phyloP scores from a whole-genome alignment of 768 basidiomycete genomes.

The Cystobasidium tubakii region DNA sequence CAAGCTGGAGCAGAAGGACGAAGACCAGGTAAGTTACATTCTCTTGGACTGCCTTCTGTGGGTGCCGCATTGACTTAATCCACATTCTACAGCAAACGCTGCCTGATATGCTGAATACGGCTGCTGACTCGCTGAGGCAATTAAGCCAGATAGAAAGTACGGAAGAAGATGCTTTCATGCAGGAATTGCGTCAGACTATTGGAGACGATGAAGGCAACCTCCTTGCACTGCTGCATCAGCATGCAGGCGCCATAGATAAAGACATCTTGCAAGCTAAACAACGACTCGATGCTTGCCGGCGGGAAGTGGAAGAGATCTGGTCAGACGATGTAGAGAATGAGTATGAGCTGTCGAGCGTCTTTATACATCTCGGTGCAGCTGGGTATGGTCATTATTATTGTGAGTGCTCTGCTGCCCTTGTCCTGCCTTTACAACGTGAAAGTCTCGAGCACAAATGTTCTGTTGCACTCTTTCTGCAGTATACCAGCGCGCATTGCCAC shows the following conservation, averaged over 20 bases:
- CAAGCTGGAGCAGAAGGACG: constrained; percentile 23
- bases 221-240: neutral
- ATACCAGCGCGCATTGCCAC: constrained; percentile 37
- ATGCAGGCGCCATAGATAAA: constrained; percentile 15
- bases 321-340: constrained; percentile 25
- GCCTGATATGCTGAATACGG: neutral
- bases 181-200: constrained; percentile 10
- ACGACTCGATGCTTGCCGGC: constrained; percentile 4
- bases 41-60: too few relatives aligned
- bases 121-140: constrained; percentile 16
- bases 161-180: constrained; percentile 13
- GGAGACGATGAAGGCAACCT: neutral
- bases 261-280: constrained; percentile 10
- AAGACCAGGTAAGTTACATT: constrained; percentile 35
- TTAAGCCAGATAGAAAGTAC: neutral
- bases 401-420: neutral
- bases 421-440: too few relatives aligned
- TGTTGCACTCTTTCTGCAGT: constrained; percentile 14
- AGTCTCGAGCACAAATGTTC: neutral
- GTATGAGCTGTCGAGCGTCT: constrained; percentile 40
- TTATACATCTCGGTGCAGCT: constrained; percentile 39
- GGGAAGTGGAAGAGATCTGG: constrained; percentile 35
- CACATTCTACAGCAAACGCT: constrained; percentile 1
- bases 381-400: constrained; percentile 27
- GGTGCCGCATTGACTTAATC: too few relatives aligned